Base-by-base conservation (phyloP, 1,284 basidiomycete species). In the Fomitiporia mediterranea region DNA sequence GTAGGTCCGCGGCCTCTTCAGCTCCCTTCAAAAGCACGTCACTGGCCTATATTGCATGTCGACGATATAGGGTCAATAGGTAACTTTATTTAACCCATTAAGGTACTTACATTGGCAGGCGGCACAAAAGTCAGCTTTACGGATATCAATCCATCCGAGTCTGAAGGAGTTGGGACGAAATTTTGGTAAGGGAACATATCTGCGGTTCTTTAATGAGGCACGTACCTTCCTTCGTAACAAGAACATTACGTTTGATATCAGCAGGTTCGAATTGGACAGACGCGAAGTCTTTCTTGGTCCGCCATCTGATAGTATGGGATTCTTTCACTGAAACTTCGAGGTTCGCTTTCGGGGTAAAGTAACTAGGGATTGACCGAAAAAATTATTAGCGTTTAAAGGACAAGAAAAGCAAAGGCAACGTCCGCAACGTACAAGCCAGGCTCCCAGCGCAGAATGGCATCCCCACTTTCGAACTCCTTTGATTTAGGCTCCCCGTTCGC, bases 261-360 rank as follows among this genome's bases (percentile, higher is more conserved):
- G 21, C 25, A 7, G 1, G 8, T n/a, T 46, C 44, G n/a, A 46
- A 46, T 11, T 17, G 23, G 25, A 46, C 44, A 1, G 44, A 46
- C 25, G 44, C 44, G 15, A 46, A 46, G 9, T 46, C 44, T 30
- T 46, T 46, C 44, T 46, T 46, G 27, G 44, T n/a, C 15, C 21
- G 25, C 13, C 21, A 25, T n/a, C 30, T 46, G 6, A 46, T n/a
- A 30, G 44, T 2, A 13, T 30, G 23, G 11, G 44, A 46, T n/a
- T 46, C 44, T 46, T 46, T 46, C 13, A 46, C 44, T 4, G 30
- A 23, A 25, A 46, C 44, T 6, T 32, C 15, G 23, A 46, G 44
- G 27, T 3, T 15, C 3, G 44, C 11, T 15, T 3, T 15, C 23
- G 44, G 27, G 30, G 44, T 5, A 3, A 46, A 2, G 17, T 46